Base-by-base conservation (phyloP, 2,329 filamentous ascomycete species). In the Saccharata proteae region DNA sequence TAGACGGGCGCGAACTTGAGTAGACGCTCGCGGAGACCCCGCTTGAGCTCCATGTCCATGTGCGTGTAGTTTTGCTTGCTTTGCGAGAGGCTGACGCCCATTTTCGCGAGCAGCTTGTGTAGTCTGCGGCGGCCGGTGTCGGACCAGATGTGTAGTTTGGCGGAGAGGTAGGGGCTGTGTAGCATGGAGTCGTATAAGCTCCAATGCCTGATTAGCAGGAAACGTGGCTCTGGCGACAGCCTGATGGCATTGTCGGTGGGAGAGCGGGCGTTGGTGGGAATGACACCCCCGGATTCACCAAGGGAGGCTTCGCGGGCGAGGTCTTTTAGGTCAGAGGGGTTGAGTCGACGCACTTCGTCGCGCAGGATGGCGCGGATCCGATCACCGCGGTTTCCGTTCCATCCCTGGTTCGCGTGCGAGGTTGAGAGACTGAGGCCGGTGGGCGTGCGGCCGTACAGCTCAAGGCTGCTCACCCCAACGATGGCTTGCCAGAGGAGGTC, bases 151-250 rank as follows among this genome's bases (percentile, higher is more conserved):
- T 92, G 88, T 26, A 98, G 68, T 18, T 84, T 74, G 3, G 88
- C 83, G 37, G 92, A 88, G 4, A 98, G 71, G 48, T 94, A 96
- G 0, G 88, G 86, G 0, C 86, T 94, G 54, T 98, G 90, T 9
- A 96, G 69, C 90, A 98, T 96, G 53, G 85, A 93, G 49, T 98
- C 90, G 55, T 96, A 96, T 10, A 98, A 65, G 44, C 84, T 93
- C 90, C 90, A 98, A 53, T 98, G 90, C 19, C 90, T 70, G 32
- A 96, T 82, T 1, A 98, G 71, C 16, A 96, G 69, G 43, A 98
- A 93, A 23, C 82, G 80, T 7, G 90, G 92, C 49, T 98, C 90
- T 0, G 90, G 90, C 0, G 86, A 93, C 22, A 98, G 64, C 14
- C 86, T 77, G 43, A 98, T 96, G 30, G 84, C 80, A 7, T 76